Conservation (phyloP, 345 rosid genomes). For the Sisymbrium irio region DNA sequence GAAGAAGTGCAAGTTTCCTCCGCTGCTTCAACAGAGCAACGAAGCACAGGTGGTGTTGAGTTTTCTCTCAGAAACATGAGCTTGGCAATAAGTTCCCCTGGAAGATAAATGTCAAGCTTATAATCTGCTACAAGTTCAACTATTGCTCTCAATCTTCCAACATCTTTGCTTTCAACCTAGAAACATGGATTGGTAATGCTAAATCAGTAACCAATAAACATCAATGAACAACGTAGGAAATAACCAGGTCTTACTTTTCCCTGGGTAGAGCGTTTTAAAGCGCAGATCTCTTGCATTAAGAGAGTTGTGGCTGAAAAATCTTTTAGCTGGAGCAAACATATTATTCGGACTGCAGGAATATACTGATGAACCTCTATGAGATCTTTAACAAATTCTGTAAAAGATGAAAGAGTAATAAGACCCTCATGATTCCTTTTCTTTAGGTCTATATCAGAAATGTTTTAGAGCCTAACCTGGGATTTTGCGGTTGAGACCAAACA, state of each 20-base stretch:
- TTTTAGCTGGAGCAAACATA: conserved; percentile 2
- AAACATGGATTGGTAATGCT: not conserved
- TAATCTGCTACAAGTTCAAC: conserved; percentile 12
- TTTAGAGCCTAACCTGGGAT: not conserved
- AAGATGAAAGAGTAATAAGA: not conserved
- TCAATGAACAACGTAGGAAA: not conserved
- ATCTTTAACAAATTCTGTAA: conserved; percentile 5
- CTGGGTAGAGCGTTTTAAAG: not conserved
- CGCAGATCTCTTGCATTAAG: not conserved
- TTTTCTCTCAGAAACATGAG: not conserved
- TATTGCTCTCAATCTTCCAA: conserved; percentile 2
- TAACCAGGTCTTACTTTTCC: not conserved
- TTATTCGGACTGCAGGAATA: conserved; percentile 4
- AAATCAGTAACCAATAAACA: not conserved
- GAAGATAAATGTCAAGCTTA: conserved; percentile 8
- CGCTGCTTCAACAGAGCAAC: not conserved
- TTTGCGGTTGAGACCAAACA: not conserved
- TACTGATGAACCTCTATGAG: not conserved
- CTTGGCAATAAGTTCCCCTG: conserved; percentile 11
- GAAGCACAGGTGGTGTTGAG: conserved; percentile 8
- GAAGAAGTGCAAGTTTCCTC: not conserved
- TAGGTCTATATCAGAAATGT: not conserved
- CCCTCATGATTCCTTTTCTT: not conserved
- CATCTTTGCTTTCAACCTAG: not conserved
- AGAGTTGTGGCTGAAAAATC: not conserved